A percentile compares a stretch with the other conserved stretches of the same genome.
These are phyloP conservation scores for Termitomyces sp. DNA, from an alignment of 768 basidiomycete species.

Conservation along the genomic window DNA sequence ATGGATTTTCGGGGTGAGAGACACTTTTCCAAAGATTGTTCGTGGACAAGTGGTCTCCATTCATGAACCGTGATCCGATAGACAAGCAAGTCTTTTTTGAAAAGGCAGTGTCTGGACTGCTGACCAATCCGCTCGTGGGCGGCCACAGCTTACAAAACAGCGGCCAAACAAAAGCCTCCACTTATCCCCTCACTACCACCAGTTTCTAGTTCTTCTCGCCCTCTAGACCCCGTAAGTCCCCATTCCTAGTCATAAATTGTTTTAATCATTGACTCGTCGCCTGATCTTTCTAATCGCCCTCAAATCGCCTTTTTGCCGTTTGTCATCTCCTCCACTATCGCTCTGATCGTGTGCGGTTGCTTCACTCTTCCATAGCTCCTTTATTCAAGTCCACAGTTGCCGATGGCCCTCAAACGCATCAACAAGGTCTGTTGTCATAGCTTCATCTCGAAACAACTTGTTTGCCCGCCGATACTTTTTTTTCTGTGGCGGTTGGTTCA, in stretches of 20 bases:
- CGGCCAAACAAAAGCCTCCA: slow-evolving; percentile 38
- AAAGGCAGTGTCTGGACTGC: slow-evolving; percentile 22
- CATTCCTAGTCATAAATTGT: slow-evolving; percentile 5
- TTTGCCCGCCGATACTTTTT: slow-evolving; percentile 12
- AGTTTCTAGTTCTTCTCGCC: slow-evolving; percentile 26
- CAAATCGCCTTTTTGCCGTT: slow-evolving; percentile 28
- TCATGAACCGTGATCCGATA: slow-evolving; percentile 10
- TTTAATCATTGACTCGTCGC: slow-evolving; percentile 17
- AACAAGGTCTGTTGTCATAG: slow-evolving; percentile 71
- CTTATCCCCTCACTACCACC: slow-evolving; percentile 54
- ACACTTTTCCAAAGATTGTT: background rate
- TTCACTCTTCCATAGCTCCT: slow-evolving; percentile 28
- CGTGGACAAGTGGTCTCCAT: background rate
- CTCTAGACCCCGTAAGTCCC: slow-evolving; percentile 32
- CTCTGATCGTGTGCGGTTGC: slow-evolving; percentile 44
- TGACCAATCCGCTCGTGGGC: slow-evolving; percentile 37
- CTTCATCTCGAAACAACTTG: slow-evolving; percentile 6
- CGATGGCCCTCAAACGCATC: slow-evolving; percentile 98
- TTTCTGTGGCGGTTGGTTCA: slow-evolving; percentile 10
- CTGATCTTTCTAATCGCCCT: slow-evolving; percentile 25
- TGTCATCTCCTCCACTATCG: slow-evolving; percentile 22
- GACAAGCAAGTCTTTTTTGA: background rate
- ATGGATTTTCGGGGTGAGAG: background rate
- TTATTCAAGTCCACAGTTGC: slow-evolving; percentile 24
- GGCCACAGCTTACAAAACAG: slow-evolving; percentile 41